Base-by-base conservation (phyloP, 306 rosid species). In the Senna tora region DNA sequence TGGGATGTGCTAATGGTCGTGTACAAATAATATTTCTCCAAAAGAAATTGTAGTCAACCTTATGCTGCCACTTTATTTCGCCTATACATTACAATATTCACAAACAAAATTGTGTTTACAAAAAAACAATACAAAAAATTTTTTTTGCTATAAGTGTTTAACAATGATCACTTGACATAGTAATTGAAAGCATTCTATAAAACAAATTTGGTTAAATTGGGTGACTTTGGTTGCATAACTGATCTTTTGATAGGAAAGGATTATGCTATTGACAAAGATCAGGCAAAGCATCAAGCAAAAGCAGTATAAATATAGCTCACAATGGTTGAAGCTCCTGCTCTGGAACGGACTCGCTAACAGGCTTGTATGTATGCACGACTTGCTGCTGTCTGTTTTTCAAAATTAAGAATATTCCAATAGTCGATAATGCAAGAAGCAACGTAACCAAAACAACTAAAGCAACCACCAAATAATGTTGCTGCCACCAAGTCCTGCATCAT, bases 241-340 rank as follows among this genome's bases (percentile, higher is more conserved):
- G 60, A 60, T 60, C 46, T 77, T 52, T 32, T 67, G 52, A 65
- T 63, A 34, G 22, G 69, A 67, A 60, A 75, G 20, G 61, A 73
- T 70, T 60, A 52, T 78, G 57, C 62, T 59, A 76, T 55, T 70
- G 32, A 61, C 73, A 51, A 33, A 17, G 79, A 45, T 67, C 3
- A 52, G 6, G 63, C 42, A 69, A 47, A 73, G 77, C 20, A 70
- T 45, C 71, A 57, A 67, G 67, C 72, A 64, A 72, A 43, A 73
- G 32, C 59, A 8, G 69, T 81, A 46, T 54, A 73, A 34, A 11
- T 11, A 54, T 16, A 30, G 74, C 84, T 91, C 80, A 89, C 36
- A 94, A 66, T 9, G 97, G 91, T 79, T 89, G 99, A 65, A 95
- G 99, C 78, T 95, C 99, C 74, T 92, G 96, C 87, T 95, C 99